Evolutionary conservation across 371 early-diverging fungal genomes (phyloP), one percentile per base, ranked within the genome.

Genomic region (Polyrhizophydium stewartii): DNA sequence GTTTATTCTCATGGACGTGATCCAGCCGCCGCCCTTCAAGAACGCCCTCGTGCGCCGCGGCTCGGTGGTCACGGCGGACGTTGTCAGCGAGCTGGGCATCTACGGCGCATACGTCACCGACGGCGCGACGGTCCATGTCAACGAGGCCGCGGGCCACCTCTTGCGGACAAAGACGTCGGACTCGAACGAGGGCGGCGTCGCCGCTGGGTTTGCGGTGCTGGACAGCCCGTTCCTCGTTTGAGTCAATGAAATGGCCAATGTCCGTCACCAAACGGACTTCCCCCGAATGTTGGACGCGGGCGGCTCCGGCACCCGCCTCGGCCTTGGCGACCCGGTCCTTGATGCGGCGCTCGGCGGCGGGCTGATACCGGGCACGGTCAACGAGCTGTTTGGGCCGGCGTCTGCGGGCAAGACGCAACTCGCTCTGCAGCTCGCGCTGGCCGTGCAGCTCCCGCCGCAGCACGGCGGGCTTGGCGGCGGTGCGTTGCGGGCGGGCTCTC

Each of bases 191-290:
- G 98, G 98, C 17, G 98, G 98, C 35, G 97, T 98, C 2, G 96
- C 97, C 1, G 91, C 96, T 38, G 98, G 98, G n/a, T 97, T 66
- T 82, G 91, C 93, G n/a, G 95, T 97, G 16, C 87, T 97, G 70
- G 95, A 96, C 71, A 91, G 90, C 51, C 90, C 92, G 25, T 43
- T 66, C 2, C 37, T 66, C 13, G 13, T 35, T 35, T 35, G 35
- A 35, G 35, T n/a, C n/a, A n/a, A n/a, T n/a, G n/a, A n/a, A n/a
- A n/a, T n/a, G n/a, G n/a, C n/a, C n/a, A n/a, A n/a, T n/a, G n/a
- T n/a, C n/a, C n/a, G n/a, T n/a, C 73, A 76, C 55, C 50, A 49
- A 10, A n/a, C 17, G 32, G 19, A 13, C n/a, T 27, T 9, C 52
- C 17, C 32, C 1, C 19, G 9, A 10, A 9, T 73, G 73, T 60